phyloP scores from a whole-genome alignment of 1,284 basidiomycete species.

The Puccinia polysora region DNA sequence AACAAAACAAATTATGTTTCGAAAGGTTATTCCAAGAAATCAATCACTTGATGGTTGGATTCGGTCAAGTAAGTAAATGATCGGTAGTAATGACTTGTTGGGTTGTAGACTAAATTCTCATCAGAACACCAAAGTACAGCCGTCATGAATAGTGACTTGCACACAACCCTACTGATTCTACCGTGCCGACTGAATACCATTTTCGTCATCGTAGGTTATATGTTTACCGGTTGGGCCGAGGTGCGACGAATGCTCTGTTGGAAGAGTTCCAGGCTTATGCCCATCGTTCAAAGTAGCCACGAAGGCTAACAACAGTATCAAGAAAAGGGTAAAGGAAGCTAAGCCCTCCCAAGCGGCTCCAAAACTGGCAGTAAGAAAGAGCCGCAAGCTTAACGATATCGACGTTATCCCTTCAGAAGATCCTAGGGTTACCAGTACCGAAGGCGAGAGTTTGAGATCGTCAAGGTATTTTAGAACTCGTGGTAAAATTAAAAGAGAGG shows the following conservation, averaged over 20 bases:
- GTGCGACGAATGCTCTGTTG: conserved; percentile 67
- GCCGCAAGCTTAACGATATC: too few relatives aligned
- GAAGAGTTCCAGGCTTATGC: conserved; percentile 53
- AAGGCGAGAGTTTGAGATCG: neutral
- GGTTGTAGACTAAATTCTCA: neutral
- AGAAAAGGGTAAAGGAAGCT: neutral
- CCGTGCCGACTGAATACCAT: neutral
- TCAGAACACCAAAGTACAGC: neutral
- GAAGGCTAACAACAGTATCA: neutral
- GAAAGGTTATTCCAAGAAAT: conserved; percentile 66
- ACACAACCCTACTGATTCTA: conserved; percentile 8
- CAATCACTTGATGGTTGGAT: conserved; percentile 83
- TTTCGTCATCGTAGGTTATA: too few relatives aligned
- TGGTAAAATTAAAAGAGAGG: neutral
- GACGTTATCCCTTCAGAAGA: neutral
- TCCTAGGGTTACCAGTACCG: neutral
- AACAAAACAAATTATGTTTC: neutral
- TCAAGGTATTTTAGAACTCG: conserved; percentile 4
- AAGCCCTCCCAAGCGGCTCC: too few relatives aligned
- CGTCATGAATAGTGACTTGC: neutral
- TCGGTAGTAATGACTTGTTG: conserved; percentile 8
- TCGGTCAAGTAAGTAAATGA: conserved; percentile 67
- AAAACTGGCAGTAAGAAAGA: conserved; percentile 22
- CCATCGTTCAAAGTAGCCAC: conserved; percentile 49
- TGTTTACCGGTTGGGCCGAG: conserved; percentile 77